A percentile compares a stretch with the other conserved stretches of the same genome.
These are phyloP conservation scores for Malassezia globosa DNA, from an alignment of 1,284 basidiomycete genomes.

Conservation along the genomic window DNA sequence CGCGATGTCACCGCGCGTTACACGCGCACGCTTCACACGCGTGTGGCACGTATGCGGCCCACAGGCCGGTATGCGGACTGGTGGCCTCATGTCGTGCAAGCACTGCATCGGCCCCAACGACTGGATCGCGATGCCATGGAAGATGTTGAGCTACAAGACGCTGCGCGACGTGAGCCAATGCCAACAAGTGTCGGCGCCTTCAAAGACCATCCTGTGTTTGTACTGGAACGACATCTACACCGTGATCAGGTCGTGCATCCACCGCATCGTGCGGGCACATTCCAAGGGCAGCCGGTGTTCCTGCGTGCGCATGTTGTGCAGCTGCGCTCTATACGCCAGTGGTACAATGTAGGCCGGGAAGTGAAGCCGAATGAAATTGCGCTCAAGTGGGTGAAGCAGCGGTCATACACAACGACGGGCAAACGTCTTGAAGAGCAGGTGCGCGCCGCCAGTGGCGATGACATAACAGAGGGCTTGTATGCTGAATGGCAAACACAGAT, in stretches of 20 bases:
- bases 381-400: slow-evolving; percentile 78
- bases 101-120: slow-evolving; percentile 49
- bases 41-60: slow-evolving; percentile 69
- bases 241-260: slow-evolving; percentile 78
- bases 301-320: slow-evolving; percentile 67
- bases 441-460: slow-evolving; percentile 47
- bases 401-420: slow-evolving; percentile 69
- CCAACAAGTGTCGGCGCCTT: slow-evolving; percentile 79
- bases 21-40: slow-evolving; percentile 69
- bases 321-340: slow-evolving; percentile 82
- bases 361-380: slow-evolving; percentile 68
- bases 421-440: slow-evolving; percentile 72
- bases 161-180: slow-evolving; percentile 81
- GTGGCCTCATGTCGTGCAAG: slow-evolving; percentile 55
- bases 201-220: slow-evolving; percentile 91
- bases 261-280: slow-evolving; percentile 68
- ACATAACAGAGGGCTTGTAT: slow-evolving; percentile 62
- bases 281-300: slow-evolving; percentile 87
- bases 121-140: slow-evolving; percentile 76
- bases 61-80: slow-evolving; percentile 55
- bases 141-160: slow-evolving; percentile 75
- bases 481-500: slow-evolving; percentile 72
- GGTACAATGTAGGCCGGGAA: slow-evolving; percentile 75
- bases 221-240: slow-evolving; percentile 74
- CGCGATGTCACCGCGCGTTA: slow-evolving; percentile 54